phyloP scores from a whole-genome alignment of 352 stramenopile genomes.

The Phytophthora hibernalis region DNA sequence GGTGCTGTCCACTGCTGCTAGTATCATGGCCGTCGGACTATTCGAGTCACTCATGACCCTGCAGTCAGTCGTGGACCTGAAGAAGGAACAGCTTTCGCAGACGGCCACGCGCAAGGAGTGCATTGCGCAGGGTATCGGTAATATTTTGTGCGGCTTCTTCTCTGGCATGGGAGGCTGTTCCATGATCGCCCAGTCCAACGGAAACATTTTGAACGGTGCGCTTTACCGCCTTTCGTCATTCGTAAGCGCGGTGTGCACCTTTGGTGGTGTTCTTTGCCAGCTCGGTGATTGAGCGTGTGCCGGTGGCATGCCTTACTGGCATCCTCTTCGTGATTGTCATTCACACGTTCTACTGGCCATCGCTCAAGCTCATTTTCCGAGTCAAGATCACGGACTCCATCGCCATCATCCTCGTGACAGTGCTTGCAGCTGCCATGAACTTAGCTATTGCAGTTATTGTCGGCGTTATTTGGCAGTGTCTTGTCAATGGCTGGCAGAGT shows the following conservation, averaged over 20 bases:
- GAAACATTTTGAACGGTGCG: conserved; percentile 90
- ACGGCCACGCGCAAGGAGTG: conserved; percentile 77
- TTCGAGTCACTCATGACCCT: conserved; percentile 96
- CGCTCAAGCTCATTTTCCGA: conserved; percentile 80
- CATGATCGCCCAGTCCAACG: conserved; percentile 94
- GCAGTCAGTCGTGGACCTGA: conserved; percentile 92
- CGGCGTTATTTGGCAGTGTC: conserved; percentile 84
- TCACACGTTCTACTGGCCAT: conserved; percentile 93
- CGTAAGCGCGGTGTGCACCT: conserved; percentile 66
- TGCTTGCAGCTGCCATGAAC: conserved; percentile 88
- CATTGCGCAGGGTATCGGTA: conserved; percentile 90
- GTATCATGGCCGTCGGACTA: conserved; percentile 90
- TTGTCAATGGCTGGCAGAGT: conserved; percentile 86
- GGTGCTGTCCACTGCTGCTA: conserved; percentile 89
- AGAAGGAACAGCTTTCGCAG: conserved; percentile 74
- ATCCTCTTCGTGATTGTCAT: conserved; percentile 90
- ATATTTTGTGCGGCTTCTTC: conserved; percentile 93
- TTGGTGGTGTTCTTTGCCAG: conserved; percentile 88
- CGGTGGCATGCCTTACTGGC: conserved; percentile 85
- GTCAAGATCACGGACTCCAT: conserved; percentile 73
- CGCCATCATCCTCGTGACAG: conserved; percentile 85
- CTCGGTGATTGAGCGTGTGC: conserved; percentile 85
- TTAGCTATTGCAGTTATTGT: conserved; percentile 87
- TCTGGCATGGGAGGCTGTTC: conserved; percentile 94
- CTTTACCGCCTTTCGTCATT: conserved; percentile 75